phyloP scores from a whole-genome alignment of 2,329 filamentous ascomycete species.

The Acrocalymma vagum region DNA sequence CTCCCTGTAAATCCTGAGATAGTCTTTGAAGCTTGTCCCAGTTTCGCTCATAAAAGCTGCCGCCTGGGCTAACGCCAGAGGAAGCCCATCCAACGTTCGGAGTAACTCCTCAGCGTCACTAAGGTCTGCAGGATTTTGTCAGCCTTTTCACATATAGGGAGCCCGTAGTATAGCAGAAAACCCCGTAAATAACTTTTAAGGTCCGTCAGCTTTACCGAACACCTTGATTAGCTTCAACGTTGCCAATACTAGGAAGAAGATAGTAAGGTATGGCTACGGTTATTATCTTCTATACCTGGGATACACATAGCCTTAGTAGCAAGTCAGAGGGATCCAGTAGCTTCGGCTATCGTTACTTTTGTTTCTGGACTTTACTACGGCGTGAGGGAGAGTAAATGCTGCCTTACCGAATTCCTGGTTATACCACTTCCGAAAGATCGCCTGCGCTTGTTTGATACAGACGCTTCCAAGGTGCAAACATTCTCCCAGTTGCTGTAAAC shows the following conservation, averaged over 20 bases:
- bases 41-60: conserved; percentile 51
- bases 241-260: conserved; percentile 5
- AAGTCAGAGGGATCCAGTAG: conserved; percentile 7
- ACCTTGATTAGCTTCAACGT: conserved; percentile 1
- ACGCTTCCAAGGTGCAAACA: conserved; percentile 35
- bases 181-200: conserved; percentile 41
- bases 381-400: no score
- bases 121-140: no score
- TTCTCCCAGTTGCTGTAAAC: conserved; percentile 27
- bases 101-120: conserved; percentile 30
- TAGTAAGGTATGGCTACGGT: conserved; percentile 14
- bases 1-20: conserved; percentile 50
- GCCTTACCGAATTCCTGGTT: no score
- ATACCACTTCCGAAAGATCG: conserved; percentile 39
- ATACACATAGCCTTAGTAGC: conserved; percentile 6
- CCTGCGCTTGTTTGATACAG: conserved; percentile 25
- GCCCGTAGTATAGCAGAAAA: no score
- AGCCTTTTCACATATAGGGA: no score
- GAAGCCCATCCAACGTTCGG: conserved; percentile 23
- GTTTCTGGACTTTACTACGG: no score
- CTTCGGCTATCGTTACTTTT: conserved; percentile 7
- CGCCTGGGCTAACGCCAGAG: conserved; percentile 21
- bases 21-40: conserved; percentile 47
- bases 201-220: background rate
- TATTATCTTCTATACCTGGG: conserved; percentile 2